Base-by-base conservation (phyloP, 176 grass and related monocot genomes). In the Lolium perenne region DNA sequence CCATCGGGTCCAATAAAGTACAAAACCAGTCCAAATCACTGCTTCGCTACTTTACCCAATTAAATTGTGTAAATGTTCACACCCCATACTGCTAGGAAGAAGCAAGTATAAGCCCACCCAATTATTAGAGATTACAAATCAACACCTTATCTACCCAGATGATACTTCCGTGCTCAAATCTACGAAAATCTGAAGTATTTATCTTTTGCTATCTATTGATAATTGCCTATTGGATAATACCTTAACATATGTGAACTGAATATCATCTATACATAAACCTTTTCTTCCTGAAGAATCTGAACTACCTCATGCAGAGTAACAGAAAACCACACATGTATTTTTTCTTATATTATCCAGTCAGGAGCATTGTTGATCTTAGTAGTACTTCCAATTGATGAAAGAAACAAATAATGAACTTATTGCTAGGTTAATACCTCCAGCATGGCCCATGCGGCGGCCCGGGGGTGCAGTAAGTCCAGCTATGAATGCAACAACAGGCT, bases 401-500 rank as follows among this genome's bases (percentile, higher is more conserved):
- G 55, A 74, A 80, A 23, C 29, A 77, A 53, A 74, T 15, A 79
- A 67, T 50, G 10, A 67, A 84, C 18, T 74, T 78, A 2, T 88
- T 62, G 59, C 9, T 71, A 80, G 61, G 29, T 80, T 50, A 15
- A 35, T 87, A 99, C 97, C 97, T 95, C 97, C 97, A 91, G 97
- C 97, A 87, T 99, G 97, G 72, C 97, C 97, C 97, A 99, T 99
- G 38, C 97, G 94, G 81, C 97, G 97, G 51, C 97, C 97, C 6
- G 97, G 97, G 53, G 97, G 97, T 74, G 97, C 97, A 9, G 97
- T 99, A 46, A 99, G 97, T 92, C 94, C 97, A 83, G 97, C 97
- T 91, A 99, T 99, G 88, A 99, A 99, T 85, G 97, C 97, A 86
- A 99, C 97, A 77, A 99, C 86, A 59, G 97, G 97, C 84, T 96